These are phyloP conservation scores for Lactarius hatsudake DNA, from an alignment of 768 basidiomycete genomes.

Conservation along the genomic window DNA sequence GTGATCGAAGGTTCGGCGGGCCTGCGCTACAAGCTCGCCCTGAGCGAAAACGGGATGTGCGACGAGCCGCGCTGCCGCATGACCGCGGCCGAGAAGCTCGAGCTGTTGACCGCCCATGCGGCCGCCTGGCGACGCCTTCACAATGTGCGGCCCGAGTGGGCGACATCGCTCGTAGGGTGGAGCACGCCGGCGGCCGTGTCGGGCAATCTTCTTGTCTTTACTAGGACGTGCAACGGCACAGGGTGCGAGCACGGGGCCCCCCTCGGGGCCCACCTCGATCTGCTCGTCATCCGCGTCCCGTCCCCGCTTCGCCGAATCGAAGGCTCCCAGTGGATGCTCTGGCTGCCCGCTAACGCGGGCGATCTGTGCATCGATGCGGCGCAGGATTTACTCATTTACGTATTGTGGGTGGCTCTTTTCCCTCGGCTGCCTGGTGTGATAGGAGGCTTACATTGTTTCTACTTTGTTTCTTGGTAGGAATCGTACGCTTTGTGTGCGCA, in stretches of 20 bases:
- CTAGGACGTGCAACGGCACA: not conserved
- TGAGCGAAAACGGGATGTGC: constrained; percentile 17
- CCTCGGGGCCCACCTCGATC: not conserved
- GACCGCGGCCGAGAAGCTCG: constrained; percentile 14
- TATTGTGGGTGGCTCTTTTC: constrained; percentile 1
- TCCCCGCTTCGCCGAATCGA: constrained; percentile 7
- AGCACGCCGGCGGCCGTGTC: constrained; percentile 11
- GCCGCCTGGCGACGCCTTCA: constrained; percentile 9
- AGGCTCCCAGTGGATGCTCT: constrained; percentile 10
- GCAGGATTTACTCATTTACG: constrained; percentile 19
- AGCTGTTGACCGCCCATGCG: not conserved
- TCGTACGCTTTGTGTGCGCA: not conserved
- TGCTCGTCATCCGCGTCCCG: constrained; percentile 15
- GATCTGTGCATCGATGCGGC: constrained; percentile 14
- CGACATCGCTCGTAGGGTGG: constrained; percentile 2
- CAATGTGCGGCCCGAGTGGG: not conserved
- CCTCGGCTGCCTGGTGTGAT: not conserved
- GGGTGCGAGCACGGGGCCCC: not conserved
- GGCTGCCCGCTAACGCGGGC: not conserved
- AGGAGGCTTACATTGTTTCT: not conserved
- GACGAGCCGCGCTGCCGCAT: not conserved
- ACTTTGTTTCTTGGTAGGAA: not conserved
- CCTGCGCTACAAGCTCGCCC: constrained; percentile 19
- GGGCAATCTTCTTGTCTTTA: constrained; percentile 13
- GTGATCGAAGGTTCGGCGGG: constrained; percentile 7